A percentile compares a stretch with the other conserved stretches of the same genome.
Evolutionary conservation across 2,329 filamentous ascomycete species (phyloP).

Genomic region (Claviceps humidiphila): DNA sequence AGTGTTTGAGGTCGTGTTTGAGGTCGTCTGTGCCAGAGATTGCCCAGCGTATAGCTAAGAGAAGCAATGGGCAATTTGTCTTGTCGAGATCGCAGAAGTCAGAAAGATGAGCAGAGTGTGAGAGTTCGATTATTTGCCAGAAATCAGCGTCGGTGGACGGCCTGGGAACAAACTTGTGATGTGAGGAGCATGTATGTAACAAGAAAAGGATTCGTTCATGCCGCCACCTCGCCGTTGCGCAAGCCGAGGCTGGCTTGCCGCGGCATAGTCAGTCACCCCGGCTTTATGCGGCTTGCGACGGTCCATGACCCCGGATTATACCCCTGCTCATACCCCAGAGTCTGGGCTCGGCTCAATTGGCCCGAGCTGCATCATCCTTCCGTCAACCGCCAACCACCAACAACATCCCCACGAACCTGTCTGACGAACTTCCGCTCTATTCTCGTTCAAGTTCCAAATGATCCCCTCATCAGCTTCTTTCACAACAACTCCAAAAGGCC

Average conservation of each 20-base stretch:
- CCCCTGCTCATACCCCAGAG: not conserved
- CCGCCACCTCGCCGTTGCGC: no score
- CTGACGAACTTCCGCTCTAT: not conserved
- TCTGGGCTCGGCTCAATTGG: not conserved
- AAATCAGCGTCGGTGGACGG: no score
- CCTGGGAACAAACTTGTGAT: not conserved
- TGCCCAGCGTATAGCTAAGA: no score
- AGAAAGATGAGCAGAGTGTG: no score
- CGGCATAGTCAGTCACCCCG: constrained; percentile 6
- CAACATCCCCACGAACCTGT: not conserved
- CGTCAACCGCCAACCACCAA: not conserved
- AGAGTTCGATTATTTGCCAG: no score
- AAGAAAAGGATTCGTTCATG: not conserved
- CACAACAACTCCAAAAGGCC: not conserved
- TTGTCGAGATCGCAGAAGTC: no score
- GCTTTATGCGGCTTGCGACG: constrained; percentile 33
- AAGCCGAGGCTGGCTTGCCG: not conserved
- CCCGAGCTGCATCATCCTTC: no score
- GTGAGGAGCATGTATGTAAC: not conserved
- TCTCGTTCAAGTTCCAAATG: no score
- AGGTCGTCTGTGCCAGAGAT: no score
- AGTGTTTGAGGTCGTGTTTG: not conserved
- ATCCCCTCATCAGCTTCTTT: not conserved
- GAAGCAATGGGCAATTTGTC: no score
- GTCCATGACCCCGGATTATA: constrained; percentile 11